Base-by-base conservation (phyloP, 2,329 filamentous ascomycete species). In the Metarhizium rileyi region DNA sequence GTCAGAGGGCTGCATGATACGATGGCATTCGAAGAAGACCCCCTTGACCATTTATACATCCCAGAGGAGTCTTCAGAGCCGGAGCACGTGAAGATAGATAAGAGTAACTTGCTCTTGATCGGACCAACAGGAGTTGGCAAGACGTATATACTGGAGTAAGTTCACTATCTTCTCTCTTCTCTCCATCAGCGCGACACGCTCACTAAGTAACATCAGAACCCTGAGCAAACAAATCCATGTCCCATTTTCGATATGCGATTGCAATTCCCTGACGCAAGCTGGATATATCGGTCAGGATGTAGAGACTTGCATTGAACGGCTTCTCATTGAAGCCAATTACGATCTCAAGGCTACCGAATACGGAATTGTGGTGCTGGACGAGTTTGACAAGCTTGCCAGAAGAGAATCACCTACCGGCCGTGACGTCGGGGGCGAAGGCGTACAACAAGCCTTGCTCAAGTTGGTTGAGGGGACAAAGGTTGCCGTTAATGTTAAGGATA, bases 241-340 rank as follows among this genome's bases (percentile, higher is more conserved):
- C 0, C 93, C 93, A 0, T 95, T 96, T 62, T 90, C 87, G 54
- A 95, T 95, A 67, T 91, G 88, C 53, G 91, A 97, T 67, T 97
- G 91, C 66, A 96, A 93, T 46, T 87, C 90, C 5, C 90, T 97
- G 55, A 97, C 91, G 0, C 91, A 96, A 69, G 91, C 91, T 4
- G 91, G 93, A 25, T 98, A 98, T 60, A 96, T 98, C 57, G 93
- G 93, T 27, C 91, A 97, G 63, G 93, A 98, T 63, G 91, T 91
- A n/a, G 93, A 98, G 63, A 84, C 88, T 1, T 96, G 91, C 59
- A 89, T 98, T 38, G 89, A 96, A 61, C 79, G 93, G 42, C 75
- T 98, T 25, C 75, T 98, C 9, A 87, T 94, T 49, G 90, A 94
- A 52, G 83, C 91, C 8, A 91, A 94, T 64, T 95, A 95, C 66